Base-by-base conservation (phyloP, 2,329 filamentous ascomycete species). In the Apiospora koreana region DNA sequence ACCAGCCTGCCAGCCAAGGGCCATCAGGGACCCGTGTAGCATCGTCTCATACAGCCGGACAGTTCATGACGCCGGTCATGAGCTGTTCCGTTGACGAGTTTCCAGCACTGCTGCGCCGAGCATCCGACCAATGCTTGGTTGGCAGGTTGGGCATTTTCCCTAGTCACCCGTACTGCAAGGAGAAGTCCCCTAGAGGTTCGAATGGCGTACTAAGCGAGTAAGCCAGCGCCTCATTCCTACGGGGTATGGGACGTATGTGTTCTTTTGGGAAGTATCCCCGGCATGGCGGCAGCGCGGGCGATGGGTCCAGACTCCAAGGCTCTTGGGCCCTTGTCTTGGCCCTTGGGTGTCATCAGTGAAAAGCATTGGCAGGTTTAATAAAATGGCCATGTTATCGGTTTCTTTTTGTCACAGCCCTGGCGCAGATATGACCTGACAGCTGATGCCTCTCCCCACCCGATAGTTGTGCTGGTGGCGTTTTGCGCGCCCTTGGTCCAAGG, bases 261-360 rank as follows among this genome's bases (percentile, higher is more conserved):
- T 25, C 4, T 54, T 67, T 28, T 42, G 35, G 66, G 66, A 42
- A 68, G 21, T 48, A 68, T 16, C 21, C 9, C 66, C 66, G 66
- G 35, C 45, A 35, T 54, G 66, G 46, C 66, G 50, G 50, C 66
- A 41, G 31, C 41, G 50, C 28, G 66, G 66, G 28, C 43, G 23
- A 46, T 67, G 65, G 65, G 65, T 23, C 50, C 50, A 58, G 50
- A 65, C 43, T n/a, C 41, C 65, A 46, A 16, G 65, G 41, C 41
- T 66, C 43, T 28, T 45, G 41, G n/a, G n/a, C n/a, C n/a, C n/a
- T n/a, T n/a, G 43, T 66, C 43, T 25, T 45, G 41, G 43, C 2
- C 41, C 41, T 35, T 58, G 50, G 28, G 25, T 58, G 50, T 21
- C 50, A 28, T 46, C 45, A 54, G 66, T 18, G 5, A 16, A 16